A percentile compares a stretch with the other conserved stretches of the same genome.
Conservation (phyloP, 73 alveolate species). For the Tetrahymena thermophila region DNA sequence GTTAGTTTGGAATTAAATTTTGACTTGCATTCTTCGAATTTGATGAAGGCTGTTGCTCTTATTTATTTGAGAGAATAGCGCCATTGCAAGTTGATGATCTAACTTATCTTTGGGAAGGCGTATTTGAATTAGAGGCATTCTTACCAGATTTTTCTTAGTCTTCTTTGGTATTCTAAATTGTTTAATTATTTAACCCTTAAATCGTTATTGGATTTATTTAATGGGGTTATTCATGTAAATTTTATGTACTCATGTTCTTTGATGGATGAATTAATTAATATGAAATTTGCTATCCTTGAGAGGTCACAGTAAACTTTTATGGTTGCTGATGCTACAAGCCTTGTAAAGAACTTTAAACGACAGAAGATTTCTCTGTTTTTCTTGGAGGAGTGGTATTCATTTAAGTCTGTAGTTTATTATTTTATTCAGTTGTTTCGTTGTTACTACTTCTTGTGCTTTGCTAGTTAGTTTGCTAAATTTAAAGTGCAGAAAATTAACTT, state of each 20-base stretch:
- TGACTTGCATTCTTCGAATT: not conserved
- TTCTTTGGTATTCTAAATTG: not conserved
- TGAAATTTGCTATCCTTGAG: not conserved
- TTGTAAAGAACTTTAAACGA: not conserved
- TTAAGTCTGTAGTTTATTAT: not conserved
- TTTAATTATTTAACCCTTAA: not conserved
- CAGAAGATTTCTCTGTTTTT: not conserved
- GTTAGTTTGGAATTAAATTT: not conserved
- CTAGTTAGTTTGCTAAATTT: not conserved
- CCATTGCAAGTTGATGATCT: not conserved
- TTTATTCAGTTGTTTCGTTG: not conserved
- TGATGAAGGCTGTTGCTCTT: not conserved
- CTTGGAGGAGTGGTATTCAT: not conserved
- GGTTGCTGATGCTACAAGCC: not conserved
- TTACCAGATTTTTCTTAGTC: not conserved
- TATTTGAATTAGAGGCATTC: not conserved
- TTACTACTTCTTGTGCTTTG: not conserved
- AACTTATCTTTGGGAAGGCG: not conserved
- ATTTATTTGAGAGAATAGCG: not conserved
- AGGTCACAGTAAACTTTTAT: not conserved
- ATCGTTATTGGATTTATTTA: not conserved
- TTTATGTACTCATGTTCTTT: not conserved
- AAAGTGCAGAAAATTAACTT: not conserved
- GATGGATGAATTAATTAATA: not conserved
- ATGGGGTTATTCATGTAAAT: not conserved